Evolutionary conservation across 208 protist species (phyloP), one percentile per base, ranked within the genome.

Genomic region (Borovskyia barvae): DNA sequence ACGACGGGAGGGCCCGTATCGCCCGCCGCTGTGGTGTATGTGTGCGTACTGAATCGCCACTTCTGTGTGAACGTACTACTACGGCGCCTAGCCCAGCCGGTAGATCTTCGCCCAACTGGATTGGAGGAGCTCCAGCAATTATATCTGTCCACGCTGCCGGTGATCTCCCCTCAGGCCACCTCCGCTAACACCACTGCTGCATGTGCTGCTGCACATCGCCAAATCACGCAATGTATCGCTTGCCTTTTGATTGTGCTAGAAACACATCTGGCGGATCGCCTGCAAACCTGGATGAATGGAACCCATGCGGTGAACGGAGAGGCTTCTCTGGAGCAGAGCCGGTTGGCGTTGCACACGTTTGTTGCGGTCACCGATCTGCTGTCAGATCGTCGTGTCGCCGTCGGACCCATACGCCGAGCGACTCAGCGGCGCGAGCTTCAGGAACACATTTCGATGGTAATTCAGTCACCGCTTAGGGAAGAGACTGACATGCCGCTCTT

Each of bases 341-440:
- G 54, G 25, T n/a, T 58, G 17, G 58, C 56, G 24, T 58, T 60
- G 17, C 58, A 74, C 22, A 45, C 72, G 39, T 76, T 86, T n/a
- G 56, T 72, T 7, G 56, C 64, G 2, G 51, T 82, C 19, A 60
- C 80, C 37, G 77, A 78, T 19, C 42, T 92, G 9, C 66, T 94
- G 17, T 68, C 61, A n/a, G 84, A 92, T 45, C 57, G 62, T 15
- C 76, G 80, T 12, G 70, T 94, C 0, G 36, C 56, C 9, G 29
- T 94, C 19, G 84, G 84, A 5, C 74, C 87, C 2, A 66, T 92
- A 17, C 74, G 77, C 3, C 78, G 87, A 0, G 80, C 75, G 7
- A 76, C 55, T 9, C 78, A 90, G 66, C 78, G 82, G 26, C 46
- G 64, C 11, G 49, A 65, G 20, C 12, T 92, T 47, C 80, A 92